Conservation (phyloP, 129 eudicot species). For the Centaurea solstitialis region DNA sequence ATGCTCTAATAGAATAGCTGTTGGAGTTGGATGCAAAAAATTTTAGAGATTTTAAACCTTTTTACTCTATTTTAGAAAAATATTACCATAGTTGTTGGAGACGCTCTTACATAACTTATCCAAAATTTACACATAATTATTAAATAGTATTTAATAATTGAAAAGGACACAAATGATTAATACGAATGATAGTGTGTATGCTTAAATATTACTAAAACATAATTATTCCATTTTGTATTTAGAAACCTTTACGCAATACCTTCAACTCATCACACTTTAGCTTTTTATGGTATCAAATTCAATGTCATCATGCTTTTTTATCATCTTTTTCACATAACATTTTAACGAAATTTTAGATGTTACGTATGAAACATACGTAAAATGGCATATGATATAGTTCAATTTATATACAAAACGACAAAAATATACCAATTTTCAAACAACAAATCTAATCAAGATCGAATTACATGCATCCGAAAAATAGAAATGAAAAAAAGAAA, state of each 20-base stretch:
- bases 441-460: not conserved
- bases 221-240: conserved; percentile 29
- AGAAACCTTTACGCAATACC: conserved; percentile 44
- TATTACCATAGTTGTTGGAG: too few species aligned
- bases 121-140: not conserved
- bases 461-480: not conserved
- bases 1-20: too few species aligned
- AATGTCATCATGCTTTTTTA: conserved; percentile 24
- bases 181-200: conserved; percentile 26
- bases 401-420: not conserved
- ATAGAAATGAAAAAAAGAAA: not conserved
- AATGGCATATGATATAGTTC: not conserved
- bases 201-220: conserved; percentile 39
- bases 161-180: conserved; percentile 23
- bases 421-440: not conserved
- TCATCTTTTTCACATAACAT: not conserved
- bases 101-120: too few species aligned
- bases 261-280: conserved; percentile 37
- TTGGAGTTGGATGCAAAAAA: too few species aligned
- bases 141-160: conserved; percentile 11
- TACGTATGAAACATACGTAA: not conserved
- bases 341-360: not conserved
- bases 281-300: conserved; percentile 28
- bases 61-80: too few species aligned
- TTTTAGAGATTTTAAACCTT: too few species aligned